Conservation (phyloP, 2,329 filamentous ascomycete genomes). For the Aspergillus carbonarius region DNA sequence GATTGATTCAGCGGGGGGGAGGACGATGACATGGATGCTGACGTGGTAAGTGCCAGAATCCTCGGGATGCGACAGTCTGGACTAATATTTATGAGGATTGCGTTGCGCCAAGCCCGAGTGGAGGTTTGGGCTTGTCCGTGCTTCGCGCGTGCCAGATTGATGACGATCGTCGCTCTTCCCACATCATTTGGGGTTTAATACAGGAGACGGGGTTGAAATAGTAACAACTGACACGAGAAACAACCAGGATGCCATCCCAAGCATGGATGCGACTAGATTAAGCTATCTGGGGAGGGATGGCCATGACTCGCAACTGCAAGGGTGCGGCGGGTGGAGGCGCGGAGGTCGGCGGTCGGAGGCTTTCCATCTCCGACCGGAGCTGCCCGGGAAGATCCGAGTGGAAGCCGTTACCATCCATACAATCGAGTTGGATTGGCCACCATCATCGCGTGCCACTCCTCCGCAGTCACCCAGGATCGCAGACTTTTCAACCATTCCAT, state of each 20-base stretch:
- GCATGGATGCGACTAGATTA: not conserved
- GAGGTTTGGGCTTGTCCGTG: not conserved
- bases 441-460: conserved; percentile 27
- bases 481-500: conserved; percentile 28
- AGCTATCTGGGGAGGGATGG: not conserved
- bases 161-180: not conserved
- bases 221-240: too few species aligned
- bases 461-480: conserved; percentile 24
- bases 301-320: too few species aligned
- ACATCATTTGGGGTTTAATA: not conserved
- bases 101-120: conserved; percentile 5
- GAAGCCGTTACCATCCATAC: conserved; percentile 13
- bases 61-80: not conserved
- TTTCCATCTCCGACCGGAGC: not conserved
- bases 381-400: too few species aligned
- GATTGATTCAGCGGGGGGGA: not conserved
- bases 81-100: conserved; percentile 3
- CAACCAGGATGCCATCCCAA: too few species aligned
- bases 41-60: not conserved
- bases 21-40: not conserved
- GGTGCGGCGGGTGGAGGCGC: not conserved
- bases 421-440: conserved; percentile 21
- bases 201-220: too few species aligned
- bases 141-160: not conserved
- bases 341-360: not conserved